Conservation (phyloP, 495 filamentous ascomycete species). For the Parathielavia appendiculata region DNA sequence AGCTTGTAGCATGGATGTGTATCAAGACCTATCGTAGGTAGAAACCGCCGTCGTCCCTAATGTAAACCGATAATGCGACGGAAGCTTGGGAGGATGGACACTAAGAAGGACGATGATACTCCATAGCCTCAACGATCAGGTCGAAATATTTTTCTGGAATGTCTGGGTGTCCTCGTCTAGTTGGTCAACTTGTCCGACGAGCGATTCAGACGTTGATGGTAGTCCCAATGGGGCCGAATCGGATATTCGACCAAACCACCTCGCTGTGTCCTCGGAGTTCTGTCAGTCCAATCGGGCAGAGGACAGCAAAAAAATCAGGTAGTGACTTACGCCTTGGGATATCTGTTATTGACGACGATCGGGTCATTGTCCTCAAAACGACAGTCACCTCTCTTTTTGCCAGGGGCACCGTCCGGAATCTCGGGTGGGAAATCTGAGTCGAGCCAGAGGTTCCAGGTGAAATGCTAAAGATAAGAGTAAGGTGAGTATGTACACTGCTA, state of each 20-base stretch:
- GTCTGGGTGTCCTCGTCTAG: too few relatives aligned
- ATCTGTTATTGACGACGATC: background rate
- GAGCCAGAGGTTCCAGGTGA: slow-evolving; percentile 53
- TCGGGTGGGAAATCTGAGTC: slow-evolving; percentile 64
- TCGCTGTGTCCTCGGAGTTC: too few relatives aligned
- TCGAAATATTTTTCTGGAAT: too few relatives aligned
- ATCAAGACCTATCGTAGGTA: too few relatives aligned
- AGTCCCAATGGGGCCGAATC: slow-evolving; percentile 59
- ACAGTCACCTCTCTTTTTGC: slow-evolving; percentile 4
- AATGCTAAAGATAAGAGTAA: background rate
- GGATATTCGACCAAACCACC: slow-evolving; percentile 57
- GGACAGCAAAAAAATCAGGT: slow-evolving; percentile 20
- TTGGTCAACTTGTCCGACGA: too few relatives aligned
- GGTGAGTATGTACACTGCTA: background rate
- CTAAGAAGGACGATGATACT: too few relatives aligned
- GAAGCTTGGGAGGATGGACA: too few relatives aligned
- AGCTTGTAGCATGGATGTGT: too few relatives aligned
- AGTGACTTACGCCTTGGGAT: slow-evolving; percentile 30
- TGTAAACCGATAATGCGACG: too few relatives aligned
- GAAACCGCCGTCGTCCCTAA: too few relatives aligned
- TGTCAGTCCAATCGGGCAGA: too few relatives aligned
- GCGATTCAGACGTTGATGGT: slow-evolving; percentile 35
- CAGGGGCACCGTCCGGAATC: slow-evolving; percentile 6
- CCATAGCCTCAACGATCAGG: too few relatives aligned
- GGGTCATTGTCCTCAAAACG: slow-evolving; percentile 42